These are phyloP conservation scores for Globisporangium perplexum DNA, from an alignment of 352 stramenopile genomes.

Conservation along the genomic window DNA sequence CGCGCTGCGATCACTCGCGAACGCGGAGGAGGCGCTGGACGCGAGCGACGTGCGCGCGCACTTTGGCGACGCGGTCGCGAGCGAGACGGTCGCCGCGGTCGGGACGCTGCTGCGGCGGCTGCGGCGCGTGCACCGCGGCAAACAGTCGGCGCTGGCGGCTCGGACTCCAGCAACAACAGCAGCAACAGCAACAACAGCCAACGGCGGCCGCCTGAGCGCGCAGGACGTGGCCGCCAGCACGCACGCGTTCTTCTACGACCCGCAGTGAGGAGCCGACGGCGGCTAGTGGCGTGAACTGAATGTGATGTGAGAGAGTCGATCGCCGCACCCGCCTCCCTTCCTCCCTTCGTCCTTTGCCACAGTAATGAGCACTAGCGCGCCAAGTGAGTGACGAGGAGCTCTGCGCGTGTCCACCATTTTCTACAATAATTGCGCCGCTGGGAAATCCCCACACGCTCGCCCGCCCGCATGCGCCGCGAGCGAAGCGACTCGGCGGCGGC, in stretches of 20 bases:
- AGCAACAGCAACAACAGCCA: neutral
- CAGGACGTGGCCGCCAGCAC: neutral
- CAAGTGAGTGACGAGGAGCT: too few species aligned
- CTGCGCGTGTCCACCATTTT: too few species aligned
- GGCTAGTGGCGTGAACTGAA: too few species aligned
- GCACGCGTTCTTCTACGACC: neutral
- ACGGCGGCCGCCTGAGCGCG: neutral
- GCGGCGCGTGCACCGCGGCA: constrained; percentile 33
- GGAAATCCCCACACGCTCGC: too few species aligned
- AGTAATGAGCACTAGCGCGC: too few species aligned
- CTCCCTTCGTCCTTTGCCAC: too few species aligned
- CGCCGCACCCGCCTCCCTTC: too few species aligned
- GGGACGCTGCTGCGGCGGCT: constrained; percentile 22
- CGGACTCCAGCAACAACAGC: neutral
- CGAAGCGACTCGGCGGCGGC: neutral
- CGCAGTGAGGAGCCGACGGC: neutral
- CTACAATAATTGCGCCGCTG: neutral
- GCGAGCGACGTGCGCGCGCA: constrained; percentile 24
- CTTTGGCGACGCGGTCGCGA: constrained; percentile 25
- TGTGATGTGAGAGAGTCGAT: too few species aligned
- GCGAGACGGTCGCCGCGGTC: constrained; percentile 18
- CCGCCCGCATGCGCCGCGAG: neutral
- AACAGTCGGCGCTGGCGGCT: constrained; percentile 23
- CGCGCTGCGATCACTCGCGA: constrained; percentile 24
- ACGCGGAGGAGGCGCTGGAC: constrained; percentile 36